Evolutionary conservation across 2,329 filamentous ascomycete genomes (phyloP), one percentile per base, ranked within the genome.

Genomic region (Teratosphaeria destructans): DNA sequence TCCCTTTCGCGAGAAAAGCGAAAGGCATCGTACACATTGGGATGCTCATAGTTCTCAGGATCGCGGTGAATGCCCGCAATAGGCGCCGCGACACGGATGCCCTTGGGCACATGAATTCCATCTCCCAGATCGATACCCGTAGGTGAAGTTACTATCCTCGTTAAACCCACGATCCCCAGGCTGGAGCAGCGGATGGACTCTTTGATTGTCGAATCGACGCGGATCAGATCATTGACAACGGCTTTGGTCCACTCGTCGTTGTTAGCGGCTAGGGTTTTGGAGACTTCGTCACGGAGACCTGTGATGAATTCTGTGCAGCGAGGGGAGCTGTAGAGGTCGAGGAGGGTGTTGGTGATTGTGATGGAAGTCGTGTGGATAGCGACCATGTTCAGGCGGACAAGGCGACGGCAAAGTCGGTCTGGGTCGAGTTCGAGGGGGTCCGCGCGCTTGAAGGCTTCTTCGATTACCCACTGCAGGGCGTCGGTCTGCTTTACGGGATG

Each of bases 291-390:
- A 53, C 67, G 65, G n/a, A 70, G 55, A 23, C 61, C 62, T 3
- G 75, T 73, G 4, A 80, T 57, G 26, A 72, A 74, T 1, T 64
- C 64, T 43, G 68, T 67, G 72, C 5, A 75, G 68, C 0, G 77
- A 72, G 1, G 74, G 68, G 39, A 47, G 16, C 47, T 35, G 27
- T 39, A 58, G 6, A 82, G 66, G 60, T 82, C 79, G 10, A 82
- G 65, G 57, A 82, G 65, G 35, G 76, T 71, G 37, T 75, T 76
- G 54, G 79, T 77, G 2, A 77, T 76, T 0, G 81, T 82, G 12
- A 83, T 65, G 6, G 78, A 76, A 0, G 82, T 83, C 1, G 82
- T 85, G 69, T 85, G 82, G 29, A 84, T 82, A 19, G 81, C 78
- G 2, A 81, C 82, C 61, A 85, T 84, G 66, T 84, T 79, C 52